Base-by-base conservation (phyloP, 148 eudicot species). In the Arctostaphylos glauca region DNA sequence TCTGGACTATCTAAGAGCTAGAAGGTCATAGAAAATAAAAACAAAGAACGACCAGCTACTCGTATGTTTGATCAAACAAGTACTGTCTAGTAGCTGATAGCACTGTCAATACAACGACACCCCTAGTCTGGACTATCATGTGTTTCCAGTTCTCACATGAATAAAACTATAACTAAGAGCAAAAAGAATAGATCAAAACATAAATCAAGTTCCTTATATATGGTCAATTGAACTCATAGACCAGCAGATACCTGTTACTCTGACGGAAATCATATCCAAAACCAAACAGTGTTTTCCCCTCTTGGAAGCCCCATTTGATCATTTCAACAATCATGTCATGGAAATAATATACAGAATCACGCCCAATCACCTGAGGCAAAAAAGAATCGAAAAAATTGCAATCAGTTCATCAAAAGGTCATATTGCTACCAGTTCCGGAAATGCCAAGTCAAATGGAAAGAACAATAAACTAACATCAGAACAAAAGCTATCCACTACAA, bases 251-350 rank as follows among this genome's bases (percentile, higher is more conserved):
- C 99, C 99, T 92, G 87, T 94, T 97, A 85, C 98, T 97, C 88
- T 97, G 99, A 21, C 99, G 98, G 84, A 93, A 97, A 90, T 97
- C 99, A 88, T 97, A 97, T 84, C 99, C 99, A 88, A 97, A 97
- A 56, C 99, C 99, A 90, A 97, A 97, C 56, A 97, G 91, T 16
- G 99, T 94, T 90, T 89, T 93, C 62, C 99, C 99, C 90, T 97
- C 99, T 86, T 93, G 83, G 84, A 88, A 97, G 43, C 99, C 99
- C 99, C 99, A 97, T 21, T 87, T 92, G 85, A 90, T 82, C 94
- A 97, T 90, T 87, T 97, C 92, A 54, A 90, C 90, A 80, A 97
- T 97, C 99, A 97, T 92, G 81, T 97, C 99, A 87, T 97, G 99
- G 80, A 92, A 97, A 88, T 97, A 97, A 85, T 89, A 92, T 62